Evolutionary conservation across 371 early-diverging fungal genomes (phyloP).

Genomic region (Mortierella sp.): DNA sequence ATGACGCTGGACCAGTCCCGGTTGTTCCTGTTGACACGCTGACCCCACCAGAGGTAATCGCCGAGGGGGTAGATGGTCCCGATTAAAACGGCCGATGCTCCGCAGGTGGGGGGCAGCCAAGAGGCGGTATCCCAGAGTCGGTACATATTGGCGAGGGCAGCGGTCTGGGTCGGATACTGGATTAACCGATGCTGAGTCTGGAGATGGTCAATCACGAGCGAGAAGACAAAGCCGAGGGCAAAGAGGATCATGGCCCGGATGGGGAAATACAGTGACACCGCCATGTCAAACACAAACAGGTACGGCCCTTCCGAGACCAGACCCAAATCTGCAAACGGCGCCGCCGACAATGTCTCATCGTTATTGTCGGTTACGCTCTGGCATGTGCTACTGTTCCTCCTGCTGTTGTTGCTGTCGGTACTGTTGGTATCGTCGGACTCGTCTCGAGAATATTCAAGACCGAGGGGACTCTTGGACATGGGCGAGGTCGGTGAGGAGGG

Average conservation of each 20-base stretch:
- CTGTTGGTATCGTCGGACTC: background rate
- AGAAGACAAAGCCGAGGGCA: slow-evolving; percentile 66
- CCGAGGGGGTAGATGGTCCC: slow-evolving; percentile 69
- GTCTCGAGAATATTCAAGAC: background rate
- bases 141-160: slow-evolving; percentile 19
- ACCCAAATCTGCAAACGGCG: slow-evolving; percentile 14
- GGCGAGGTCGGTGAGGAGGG: slow-evolving; percentile 15
- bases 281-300: slow-evolving; percentile 34
- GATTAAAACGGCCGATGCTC: slow-evolving; percentile 62
- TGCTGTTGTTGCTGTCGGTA: background rate
- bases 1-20: slow-evolving; percentile 67
- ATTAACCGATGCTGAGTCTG: slow-evolving; percentile 66
- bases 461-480: background rate
- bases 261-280: slow-evolving; percentile 59
- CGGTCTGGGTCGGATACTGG: slow-evolving; percentile 46
- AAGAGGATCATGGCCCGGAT: slow-evolving; percentile 64
- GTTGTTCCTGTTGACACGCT: slow-evolving; percentile 41
- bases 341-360: slow-evolving; percentile 1
- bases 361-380: background rate
- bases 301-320: slow-evolving; percentile 46
- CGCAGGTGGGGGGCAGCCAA: slow-evolving; percentile 70
- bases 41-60: slow-evolving; percentile 52
- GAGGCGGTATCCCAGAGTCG: slow-evolving; percentile 62
- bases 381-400: background rate
- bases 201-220: slow-evolving; percentile 67